phyloP scores from a whole-genome alignment of 768 basidiomycete genomes.

The Rhodotorula toruloides region DNA sequence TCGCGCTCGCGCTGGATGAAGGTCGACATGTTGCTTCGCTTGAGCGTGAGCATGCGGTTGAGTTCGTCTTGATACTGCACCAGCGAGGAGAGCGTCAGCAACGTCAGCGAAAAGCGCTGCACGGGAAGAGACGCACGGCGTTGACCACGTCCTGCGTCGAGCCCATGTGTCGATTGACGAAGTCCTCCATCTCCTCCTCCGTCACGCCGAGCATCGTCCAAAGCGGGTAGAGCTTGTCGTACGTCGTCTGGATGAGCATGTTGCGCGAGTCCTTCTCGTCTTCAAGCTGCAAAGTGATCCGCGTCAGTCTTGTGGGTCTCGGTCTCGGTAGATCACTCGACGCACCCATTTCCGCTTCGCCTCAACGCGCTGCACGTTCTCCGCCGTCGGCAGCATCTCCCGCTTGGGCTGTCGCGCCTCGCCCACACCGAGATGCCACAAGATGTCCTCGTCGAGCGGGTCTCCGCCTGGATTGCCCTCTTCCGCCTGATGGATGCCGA shows the following conservation, averaged over 20 bases:
- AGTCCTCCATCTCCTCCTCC: slow-evolving; percentile 79
- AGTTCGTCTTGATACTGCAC: slow-evolving; percentile 74
- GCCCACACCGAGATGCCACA: slow-evolving; percentile 42
- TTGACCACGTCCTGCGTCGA: slow-evolving; percentile 68
- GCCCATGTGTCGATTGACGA: slow-evolving; percentile 72
- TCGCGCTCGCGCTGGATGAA: slow-evolving; percentile 76
- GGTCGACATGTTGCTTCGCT: slow-evolving; percentile 75
- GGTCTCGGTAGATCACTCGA: slow-evolving; percentile 1
- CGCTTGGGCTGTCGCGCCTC: slow-evolving; percentile 53
- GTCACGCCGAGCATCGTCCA: slow-evolving; percentile 80
- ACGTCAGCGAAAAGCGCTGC: not conserved
- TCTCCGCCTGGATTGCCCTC: slow-evolving; percentile 26
- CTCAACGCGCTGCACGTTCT: slow-evolving; percentile 68
- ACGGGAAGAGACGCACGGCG: slow-evolving; percentile 50
- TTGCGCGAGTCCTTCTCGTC: slow-evolving; percentile 71
- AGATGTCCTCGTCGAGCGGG: slow-evolving; percentile 37
- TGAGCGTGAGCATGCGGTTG: slow-evolving; percentile 80
- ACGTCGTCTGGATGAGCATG: slow-evolving; percentile 81
- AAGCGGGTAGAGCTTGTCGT: slow-evolving; percentile 82
- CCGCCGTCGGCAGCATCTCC: slow-evolving; percentile 69
- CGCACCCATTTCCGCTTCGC: slow-evolving; percentile 49
- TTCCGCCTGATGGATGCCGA: slow-evolving; percentile 52
- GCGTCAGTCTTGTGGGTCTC: not conserved
- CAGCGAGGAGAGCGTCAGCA: not conserved
- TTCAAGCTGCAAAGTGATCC: slow-evolving; percentile 52